Evolutionary conservation across 441 rosid species (phyloP).

Genomic region (Syzygium syzygioides): DNA sequence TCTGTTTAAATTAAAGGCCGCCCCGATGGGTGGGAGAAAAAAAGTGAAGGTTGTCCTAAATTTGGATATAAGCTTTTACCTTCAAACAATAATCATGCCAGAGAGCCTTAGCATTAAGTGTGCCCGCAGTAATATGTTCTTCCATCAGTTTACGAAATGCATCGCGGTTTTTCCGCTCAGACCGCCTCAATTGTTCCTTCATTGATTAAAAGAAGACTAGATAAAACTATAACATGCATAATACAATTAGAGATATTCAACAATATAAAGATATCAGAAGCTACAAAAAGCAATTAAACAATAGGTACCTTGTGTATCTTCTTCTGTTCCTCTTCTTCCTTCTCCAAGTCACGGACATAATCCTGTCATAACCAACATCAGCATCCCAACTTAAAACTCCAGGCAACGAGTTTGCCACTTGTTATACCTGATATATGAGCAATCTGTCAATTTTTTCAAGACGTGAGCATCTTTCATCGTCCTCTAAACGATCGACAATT

Average conservation of each 20-base stretch:
- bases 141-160: constrained; percentile 75
- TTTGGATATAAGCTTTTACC: constrained; percentile 27
- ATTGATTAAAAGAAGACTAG: constrained; percentile 17
- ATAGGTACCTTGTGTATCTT: constrained; percentile 73
- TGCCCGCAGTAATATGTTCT: constrained; percentile 70
- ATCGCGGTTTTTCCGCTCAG: constrained; percentile 94
- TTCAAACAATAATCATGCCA: constrained; percentile 86
- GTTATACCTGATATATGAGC: constrained; percentile 65
- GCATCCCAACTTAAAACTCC: constrained; percentile 6
- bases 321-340: constrained; percentile 88
- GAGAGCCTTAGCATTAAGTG: constrained; percentile 75
- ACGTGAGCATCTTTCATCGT: constrained; percentile 79
- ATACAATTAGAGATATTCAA: not conserved
- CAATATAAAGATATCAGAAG: not conserved
- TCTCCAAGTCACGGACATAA: constrained; percentile 81
- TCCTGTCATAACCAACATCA: constrained; percentile 50
- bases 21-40: not conserved
- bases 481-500: constrained; percentile 85
- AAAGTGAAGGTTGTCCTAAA: not conserved
- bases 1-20: not conserved
- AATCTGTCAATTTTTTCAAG: constrained; percentile 92
- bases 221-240: not conserved
- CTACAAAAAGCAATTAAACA: constrained; percentile 1
- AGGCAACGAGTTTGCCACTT: not conserved
- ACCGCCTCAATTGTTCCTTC: constrained; percentile 81